Evolutionary conservation across 192 early-diverging fungal genomes (phyloP).

Genomic region (Phlyctochytrium bullatum): DNA sequence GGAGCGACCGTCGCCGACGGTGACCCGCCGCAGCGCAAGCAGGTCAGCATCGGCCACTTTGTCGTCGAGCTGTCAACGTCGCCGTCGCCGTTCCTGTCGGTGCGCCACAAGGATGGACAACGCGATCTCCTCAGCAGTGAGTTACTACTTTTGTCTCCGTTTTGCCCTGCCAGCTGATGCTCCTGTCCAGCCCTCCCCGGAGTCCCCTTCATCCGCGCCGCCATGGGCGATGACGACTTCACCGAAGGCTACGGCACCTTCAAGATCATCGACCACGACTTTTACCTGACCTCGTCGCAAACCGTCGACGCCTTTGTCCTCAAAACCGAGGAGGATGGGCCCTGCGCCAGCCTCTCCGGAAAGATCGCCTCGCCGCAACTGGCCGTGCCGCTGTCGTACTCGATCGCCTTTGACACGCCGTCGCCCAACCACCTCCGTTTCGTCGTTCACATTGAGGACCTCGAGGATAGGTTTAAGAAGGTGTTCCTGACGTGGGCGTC

Average conservation of each 20-base stretch:
- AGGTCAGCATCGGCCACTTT: not conserved
- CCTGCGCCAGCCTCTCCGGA: not conserved
- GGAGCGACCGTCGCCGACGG: too few relatives aligned
- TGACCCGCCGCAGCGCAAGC: not conserved
- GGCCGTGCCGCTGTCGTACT: not conserved
- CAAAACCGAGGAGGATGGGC: not conserved
- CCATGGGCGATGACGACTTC: constrained; percentile 32
- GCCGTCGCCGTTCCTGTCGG: not conserved
- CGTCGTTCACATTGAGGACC: not conserved
- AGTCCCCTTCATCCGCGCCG: constrained; percentile 30
- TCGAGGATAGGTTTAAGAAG: constrained; percentile 10
- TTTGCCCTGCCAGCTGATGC: not conserved
- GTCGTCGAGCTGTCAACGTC: not conserved
- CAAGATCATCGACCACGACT: constrained; percentile 34
- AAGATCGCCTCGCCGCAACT: not conserved
- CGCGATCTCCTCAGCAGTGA: not conserved
- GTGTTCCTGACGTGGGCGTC: constrained; percentile 21
- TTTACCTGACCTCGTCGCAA: constrained; percentile 27
- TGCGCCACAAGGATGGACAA: constrained; percentile 1
- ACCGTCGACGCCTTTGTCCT: constrained; percentile 26
- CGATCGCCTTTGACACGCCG: not conserved
- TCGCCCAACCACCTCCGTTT: not conserved
- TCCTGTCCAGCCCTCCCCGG: not conserved
- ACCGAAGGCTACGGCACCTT: constrained; percentile 29
- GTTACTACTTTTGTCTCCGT: not conserved